Base-by-base conservation (phyloP, 176 grass and related monocot genomes). In the Eremochloa ophiuroides region DNA sequence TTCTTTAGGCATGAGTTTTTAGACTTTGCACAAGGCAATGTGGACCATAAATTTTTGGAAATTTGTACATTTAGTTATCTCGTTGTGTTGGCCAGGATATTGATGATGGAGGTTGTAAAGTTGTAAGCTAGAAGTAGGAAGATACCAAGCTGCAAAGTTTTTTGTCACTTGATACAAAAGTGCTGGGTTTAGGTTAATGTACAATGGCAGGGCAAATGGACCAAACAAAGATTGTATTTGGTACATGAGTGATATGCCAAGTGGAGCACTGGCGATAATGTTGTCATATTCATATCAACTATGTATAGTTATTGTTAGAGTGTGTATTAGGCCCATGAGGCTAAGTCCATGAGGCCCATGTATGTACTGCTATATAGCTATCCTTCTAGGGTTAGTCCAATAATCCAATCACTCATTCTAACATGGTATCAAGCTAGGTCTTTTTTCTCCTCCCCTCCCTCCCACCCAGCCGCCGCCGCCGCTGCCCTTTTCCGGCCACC, bases 41-140 rank as follows among this genome's bases (percentile, higher is more conserved):
- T 67, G 14, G 18, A 29, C 25, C 26, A 76, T 15, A 81, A 35
- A 63, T 44, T 11, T 71, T n/a, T 35, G 8, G 14, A 77, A 65
- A 66, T n/a, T 40, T 73, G 64, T 40, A 75, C 63, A 76, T 3
- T 25, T 17, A 17, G 5, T 72, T 83, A 56, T 71, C 34, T 71
- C 83, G 66, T 77, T 76, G 60, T 62, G 10, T 74, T 85, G n/a
- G 62, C 63, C 11, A 29, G 72, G 78, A 26, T 85, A 16, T 48
- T 34, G 64, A 44, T 18, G 18, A 10, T 72, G 42, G 48, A 76
- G 44, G 71, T 28, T 81, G 71, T 44, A 81, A 64, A 76, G 8
- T 51, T 89, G 69, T 85, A 75, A 71, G 76, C 7, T 89, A 67
- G 73, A 83, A 78, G 29, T 74, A 40, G 55, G 80, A 26, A 58